Conservation (phyloP, 257 asterid species). For the Osmanthus fragrans region DNA sequence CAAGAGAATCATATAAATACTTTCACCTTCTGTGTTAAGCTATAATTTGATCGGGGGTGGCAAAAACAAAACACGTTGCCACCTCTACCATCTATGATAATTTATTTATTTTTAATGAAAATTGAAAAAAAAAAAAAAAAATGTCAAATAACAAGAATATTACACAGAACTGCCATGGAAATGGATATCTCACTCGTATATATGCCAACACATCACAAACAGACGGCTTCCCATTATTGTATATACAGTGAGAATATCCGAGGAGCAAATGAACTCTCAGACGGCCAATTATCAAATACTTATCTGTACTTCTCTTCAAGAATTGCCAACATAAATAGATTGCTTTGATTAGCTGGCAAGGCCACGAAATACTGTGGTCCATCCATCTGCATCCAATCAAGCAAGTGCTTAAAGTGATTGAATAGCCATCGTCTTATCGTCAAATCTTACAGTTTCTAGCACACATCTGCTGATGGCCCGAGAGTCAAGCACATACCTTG, state of each 20-base stretch:
- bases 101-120: no score
- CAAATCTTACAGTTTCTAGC: background rate
- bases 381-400: background rate
- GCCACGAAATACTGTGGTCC: background rate
- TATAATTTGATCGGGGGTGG: no score
- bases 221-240: background rate
- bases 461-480: background rate
- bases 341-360: background rate
- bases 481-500: background rate
- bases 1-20: no score
- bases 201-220: background rate
- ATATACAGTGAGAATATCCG: background rate
- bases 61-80: no score
- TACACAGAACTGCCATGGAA: background rate
- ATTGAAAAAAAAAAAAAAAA: no score
- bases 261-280: background rate
- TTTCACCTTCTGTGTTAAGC: no score
- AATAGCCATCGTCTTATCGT: background rate
- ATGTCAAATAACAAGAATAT: background rate
- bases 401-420: background rate
- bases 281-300: background rate
- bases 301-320: background rate
- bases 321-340: background rate
- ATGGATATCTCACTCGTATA: background rate
- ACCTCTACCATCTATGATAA: no score